Base-by-base conservation (phyloP, 176 grass and related monocot genomes). In the Oryza meyeriana region DNA sequence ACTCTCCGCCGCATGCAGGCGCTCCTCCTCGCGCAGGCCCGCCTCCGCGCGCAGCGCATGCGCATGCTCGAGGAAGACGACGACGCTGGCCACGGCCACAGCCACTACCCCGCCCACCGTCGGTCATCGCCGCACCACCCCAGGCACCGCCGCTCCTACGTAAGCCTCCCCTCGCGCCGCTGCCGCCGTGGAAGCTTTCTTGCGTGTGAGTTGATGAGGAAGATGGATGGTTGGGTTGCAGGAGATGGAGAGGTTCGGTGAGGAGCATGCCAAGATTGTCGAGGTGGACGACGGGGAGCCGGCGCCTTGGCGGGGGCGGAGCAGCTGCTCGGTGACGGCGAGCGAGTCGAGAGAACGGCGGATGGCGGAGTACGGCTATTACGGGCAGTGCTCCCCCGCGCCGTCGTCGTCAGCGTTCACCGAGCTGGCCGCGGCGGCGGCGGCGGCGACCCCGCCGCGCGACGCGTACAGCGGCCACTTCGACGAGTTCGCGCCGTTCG, bases 1-100 rank as follows among this genome's bases (percentile, higher is more conserved):
- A 94, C 94, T 77, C 91, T 97, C 72, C 88, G 87, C 5, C 90
- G 94, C 33, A 97, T 97, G 91, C 91, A 94, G 79, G 89, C 91
- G 1, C 82, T 97, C 36, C 35, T 97, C 24, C 44, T 76, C 17
- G 94, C 91, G 3, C 94, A 97, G 83, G 84, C 82, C 17, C 58
- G 87, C 74, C 84, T 90, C 63, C 87, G 89, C 12, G 91, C 82
- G 5, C 91, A 94, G 75, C 88, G 82, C 75, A 47, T 89, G 59
- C 82, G 89, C 61, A 79, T 90, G 85, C 48, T 85, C 18, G 91
- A 94, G 73, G 74, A 79, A 0, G 81, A 81, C 38, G 77, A 78
- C 61, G 6, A 30, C 44, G 11, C n/a, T n/a, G n/a, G 29, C 20
- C 82, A 88, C 58, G 5, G 34, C 20, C 50, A 66, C 26, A 59